A percentile compares a stretch with the other conserved stretches of the same genome.
These are phyloP conservation scores for Cladosporium sp. DNA, from an alignment of 2,329 filamentous ascomycete genomes.

Conservation along the genomic window DNA sequence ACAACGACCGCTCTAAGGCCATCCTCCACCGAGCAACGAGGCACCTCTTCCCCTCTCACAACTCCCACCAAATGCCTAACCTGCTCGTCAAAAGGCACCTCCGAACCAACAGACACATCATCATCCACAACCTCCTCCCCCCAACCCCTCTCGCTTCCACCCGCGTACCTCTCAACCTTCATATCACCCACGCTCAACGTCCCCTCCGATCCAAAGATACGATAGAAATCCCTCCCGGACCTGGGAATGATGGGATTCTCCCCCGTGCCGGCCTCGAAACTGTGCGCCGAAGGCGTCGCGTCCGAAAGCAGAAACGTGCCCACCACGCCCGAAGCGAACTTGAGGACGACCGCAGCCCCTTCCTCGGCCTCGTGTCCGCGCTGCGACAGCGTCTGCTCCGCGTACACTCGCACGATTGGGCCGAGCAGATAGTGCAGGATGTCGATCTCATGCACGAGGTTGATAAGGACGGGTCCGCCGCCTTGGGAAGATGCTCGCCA, in stretches of 20 bases:
- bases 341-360: constrained; percentile 51
- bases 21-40: constrained; percentile 47
- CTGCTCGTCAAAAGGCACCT: constrained; percentile 51
- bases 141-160: constrained; percentile 40
- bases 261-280: constrained; percentile 55
- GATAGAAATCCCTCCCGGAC: constrained; percentile 45
- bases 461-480: constrained; percentile 51
- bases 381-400: constrained; percentile 43
- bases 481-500: constrained; percentile 46
- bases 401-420: constrained; percentile 48
- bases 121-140: constrained; percentile 33
- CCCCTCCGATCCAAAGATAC: constrained; percentile 51
- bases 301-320: constrained; percentile 57
- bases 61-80: constrained; percentile 50
- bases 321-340: constrained; percentile 52
- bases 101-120: constrained; percentile 28
- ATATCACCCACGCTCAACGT: constrained; percentile 54
- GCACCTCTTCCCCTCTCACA: constrained; percentile 38
- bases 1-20: constrained; percentile 51
- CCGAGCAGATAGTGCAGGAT: constrained; percentile 55
- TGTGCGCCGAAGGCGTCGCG: constrained; percentile 48
- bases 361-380: constrained; percentile 52
- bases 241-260: constrained; percentile 53
- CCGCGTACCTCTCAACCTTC: constrained; percentile 45
- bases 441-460: constrained; percentile 60